Base-by-base conservation (phyloP, 2,329 filamentous ascomycete species). In the Arthrobotrys megalospora region DNA sequence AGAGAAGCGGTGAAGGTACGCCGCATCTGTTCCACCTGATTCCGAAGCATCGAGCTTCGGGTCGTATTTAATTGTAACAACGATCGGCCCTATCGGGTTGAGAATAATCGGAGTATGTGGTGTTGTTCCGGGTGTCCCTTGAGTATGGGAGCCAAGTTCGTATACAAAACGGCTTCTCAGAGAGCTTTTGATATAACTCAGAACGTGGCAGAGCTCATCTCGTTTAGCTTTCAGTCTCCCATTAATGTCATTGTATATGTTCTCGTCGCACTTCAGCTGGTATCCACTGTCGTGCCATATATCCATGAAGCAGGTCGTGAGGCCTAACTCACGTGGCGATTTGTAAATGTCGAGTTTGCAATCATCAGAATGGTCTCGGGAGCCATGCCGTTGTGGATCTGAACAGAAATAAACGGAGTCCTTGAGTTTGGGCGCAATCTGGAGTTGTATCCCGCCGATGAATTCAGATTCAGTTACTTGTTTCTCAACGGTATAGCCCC, bases 391-490 rank as follows among this genome's bases (percentile, higher is more conserved):
- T 38, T 38, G 12, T 43, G 32, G 2, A 21, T 24, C 16, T 11
- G 38, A 4, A 24, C n/a, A 28, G 24, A 66, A 66, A 11, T 19
- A 2, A 14, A 50, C 63, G 5, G 48, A 34, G 1, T 5, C 19
- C 14, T 38, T 50, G 1, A 50, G n/a, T 14, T 8, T 36, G 11
- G 63, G 63, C 19, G 63, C 63, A n/a, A 66, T 52, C 43, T 66
- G 1, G 19, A 66, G 24, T n/a, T 66, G 63, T 7, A 66, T 38
- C 5, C 63, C 63, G 45, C 45, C 63, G n/a, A 52, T 48, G 16
- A 38, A 12, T 24, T 66, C 63, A 1, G 45, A 34, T 1, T 24
- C 45, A 6, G 45, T 66, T 3, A 66, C 28, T n/a, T 66, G 63
- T 14, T 52, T 36, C 24, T 66, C 63, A 8, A 66, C 1, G 14